Base-by-base conservation (phyloP, 78 protist species). In the Dictyostelium brefeldianum region DNA sequence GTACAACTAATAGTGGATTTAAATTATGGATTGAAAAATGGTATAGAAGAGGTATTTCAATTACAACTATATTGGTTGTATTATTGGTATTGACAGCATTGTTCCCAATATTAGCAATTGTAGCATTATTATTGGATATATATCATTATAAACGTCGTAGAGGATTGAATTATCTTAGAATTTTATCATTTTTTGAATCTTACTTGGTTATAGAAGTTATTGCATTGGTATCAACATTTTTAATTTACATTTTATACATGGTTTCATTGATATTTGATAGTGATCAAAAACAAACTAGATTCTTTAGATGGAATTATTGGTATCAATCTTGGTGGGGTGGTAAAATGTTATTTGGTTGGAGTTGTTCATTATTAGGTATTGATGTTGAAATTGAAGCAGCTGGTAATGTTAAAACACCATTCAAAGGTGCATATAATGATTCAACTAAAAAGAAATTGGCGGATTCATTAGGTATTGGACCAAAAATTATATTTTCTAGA, bases 271-370 rank as follows among this genome's bases (percentile, higher is more conserved):
- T 87, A 10, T n/a, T 87, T 9, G 83, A 17, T 2, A 62, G 51
- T 65, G 92, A 87, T 31, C 64, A 31, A 9, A 78, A 78, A 27
- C 27, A 56, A 8, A 14, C 29, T 7, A 46, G 92, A n/a, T 87
- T 47, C 53, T 17, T 54, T 12, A 56, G 83, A 20, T 87, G 92
- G 92, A 48, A 48, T 56, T 87, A 74, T 59, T 87, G 92, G 92
- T 87, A 87, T 31, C 92, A 87, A 77, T 27, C 54, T 5, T 87
- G 92, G 92, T 87, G 92, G 92, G 92, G 92, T 51, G 92, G 92
- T 64, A 36, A n/a, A 48, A 87, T 87, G 92, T 14, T 87, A n/a
- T 87, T 87, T 77, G 92, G 92, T 62, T 87, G 92, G 92, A 62
- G 77, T 29, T 59, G 54, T 25, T 31, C n/a, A 27, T 36, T 73